phyloP scores from a whole-genome alignment of 2,329 filamentous ascomycete genomes.

The Monosporascus sp. region DNA sequence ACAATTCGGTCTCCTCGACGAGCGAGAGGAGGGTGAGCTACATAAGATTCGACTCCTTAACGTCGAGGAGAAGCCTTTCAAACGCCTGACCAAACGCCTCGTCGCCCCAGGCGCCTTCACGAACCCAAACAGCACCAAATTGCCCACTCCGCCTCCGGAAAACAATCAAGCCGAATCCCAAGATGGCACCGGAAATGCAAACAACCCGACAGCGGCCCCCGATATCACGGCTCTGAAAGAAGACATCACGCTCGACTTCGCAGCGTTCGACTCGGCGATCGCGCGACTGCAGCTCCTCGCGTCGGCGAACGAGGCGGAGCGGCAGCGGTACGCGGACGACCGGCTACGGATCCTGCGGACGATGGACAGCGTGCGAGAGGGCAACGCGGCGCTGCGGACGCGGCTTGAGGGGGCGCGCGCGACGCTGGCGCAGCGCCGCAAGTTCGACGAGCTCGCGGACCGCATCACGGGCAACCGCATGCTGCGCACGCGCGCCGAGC shows the following conservation, averaged over 20 bases:
- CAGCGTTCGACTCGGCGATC: slow-evolving; percentile 79
- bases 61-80: slow-evolving; percentile 89
- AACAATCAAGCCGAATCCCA: slow-evolving; percentile 26
- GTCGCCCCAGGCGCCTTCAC: slow-evolving; percentile 63
- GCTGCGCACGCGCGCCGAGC: slow-evolving; percentile 78
- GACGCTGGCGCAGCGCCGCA: slow-evolving; percentile 72
- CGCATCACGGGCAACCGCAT: slow-evolving; percentile 78
- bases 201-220: slow-evolving; percentile 31
- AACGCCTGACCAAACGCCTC: slow-evolving; percentile 78
- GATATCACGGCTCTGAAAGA: slow-evolving; percentile 62
- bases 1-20: slow-evolving; percentile 54
- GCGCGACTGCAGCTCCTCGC: slow-evolving; percentile 83
- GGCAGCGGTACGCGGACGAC: slow-evolving; percentile 75
- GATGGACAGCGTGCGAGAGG: slow-evolving; percentile 70
- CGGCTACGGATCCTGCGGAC: slow-evolving; percentile 74
- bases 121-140: slow-evolving; percentile 42
- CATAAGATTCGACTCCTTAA: slow-evolving; percentile 83
- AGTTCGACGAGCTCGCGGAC: slow-evolving; percentile 82
- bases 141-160: slow-evolving; percentile 65
- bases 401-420: slow-evolving; percentile 73
- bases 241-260: slow-evolving; percentile 83
- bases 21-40: slow-evolving; percentile 73
- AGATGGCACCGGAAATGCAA: slow-evolving; percentile 11
- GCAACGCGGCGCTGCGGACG: slow-evolving; percentile 65
- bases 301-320: slow-evolving; percentile 76